phyloP scores from a whole-genome alignment of 495 filamentous ascomycete species.

The Daldinia caldariorum region DNA sequence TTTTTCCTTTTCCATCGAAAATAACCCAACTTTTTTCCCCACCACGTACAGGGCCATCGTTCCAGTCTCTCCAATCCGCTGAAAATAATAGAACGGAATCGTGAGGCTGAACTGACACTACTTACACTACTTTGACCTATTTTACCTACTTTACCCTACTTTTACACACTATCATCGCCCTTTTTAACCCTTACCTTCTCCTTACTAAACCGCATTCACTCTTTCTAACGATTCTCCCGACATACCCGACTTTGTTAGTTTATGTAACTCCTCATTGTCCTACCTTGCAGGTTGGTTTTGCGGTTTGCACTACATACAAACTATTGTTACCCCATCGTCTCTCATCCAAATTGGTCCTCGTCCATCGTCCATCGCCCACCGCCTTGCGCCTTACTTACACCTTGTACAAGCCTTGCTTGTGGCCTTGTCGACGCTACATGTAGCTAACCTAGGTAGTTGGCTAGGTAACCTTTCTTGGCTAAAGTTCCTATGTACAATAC shows the following conservation, averaged over 20 bases:
- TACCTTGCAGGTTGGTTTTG: too few relatives aligned
- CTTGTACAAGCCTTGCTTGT: too few relatives aligned
- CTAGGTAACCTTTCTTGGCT: slow-evolving; percentile 9
- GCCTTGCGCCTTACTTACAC: neutral
- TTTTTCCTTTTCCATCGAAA: neutral
- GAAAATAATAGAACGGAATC: slow-evolving; percentile 21
- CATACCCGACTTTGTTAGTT: neutral
- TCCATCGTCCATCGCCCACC: slow-evolving; percentile 5
- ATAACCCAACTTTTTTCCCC: neutral
- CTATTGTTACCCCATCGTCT: slow-evolving; percentile 1
- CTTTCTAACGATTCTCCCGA: neutral
- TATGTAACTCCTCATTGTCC: neutral
- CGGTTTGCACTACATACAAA: neutral
- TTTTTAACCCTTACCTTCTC: too few relatives aligned
- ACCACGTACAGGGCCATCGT: neutral
- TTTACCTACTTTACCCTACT: too few relatives aligned
- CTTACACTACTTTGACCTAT: neutral
- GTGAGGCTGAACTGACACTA: slow-evolving; percentile 34
- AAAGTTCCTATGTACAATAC: too few relatives aligned
- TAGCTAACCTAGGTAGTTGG: too few relatives aligned
- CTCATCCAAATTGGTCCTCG: too few relatives aligned
- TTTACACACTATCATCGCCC: neutral
- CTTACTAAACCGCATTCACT: too few relatives aligned
- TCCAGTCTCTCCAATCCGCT: neutral
- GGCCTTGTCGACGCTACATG: slow-evolving; percentile 7